Conservation (phyloP, 345 rosid genomes). For the Hibiscus syriacus region DNA sequence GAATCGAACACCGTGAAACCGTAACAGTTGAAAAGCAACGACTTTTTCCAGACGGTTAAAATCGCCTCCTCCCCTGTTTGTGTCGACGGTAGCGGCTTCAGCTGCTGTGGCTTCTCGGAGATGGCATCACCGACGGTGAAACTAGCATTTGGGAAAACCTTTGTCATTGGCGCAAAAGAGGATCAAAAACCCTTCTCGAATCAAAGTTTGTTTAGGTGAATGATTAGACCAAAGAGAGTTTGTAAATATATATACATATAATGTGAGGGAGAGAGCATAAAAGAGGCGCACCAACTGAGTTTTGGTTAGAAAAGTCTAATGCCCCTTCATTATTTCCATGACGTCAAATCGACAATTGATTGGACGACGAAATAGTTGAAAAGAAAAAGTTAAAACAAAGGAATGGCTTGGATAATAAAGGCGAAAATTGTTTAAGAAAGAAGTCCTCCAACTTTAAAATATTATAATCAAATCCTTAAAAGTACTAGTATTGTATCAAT, state of each 20-base stretch:
- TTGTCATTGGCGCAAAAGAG: constrained; percentile 40
- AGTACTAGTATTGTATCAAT: too few species aligned
- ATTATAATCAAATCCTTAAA: too few species aligned
- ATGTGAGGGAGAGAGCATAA: too few species aligned
- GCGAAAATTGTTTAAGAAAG: neutral
- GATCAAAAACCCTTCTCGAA: neutral
- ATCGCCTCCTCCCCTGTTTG: constrained; percentile 18
- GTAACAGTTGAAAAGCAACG: constrained; percentile 83
- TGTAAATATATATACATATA: neutral
- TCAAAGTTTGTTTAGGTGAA: neutral
- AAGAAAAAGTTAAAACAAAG: neutral
- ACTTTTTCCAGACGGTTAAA: constrained; percentile 89
- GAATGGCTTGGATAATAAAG: neutral
- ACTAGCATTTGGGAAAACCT: constrained; percentile 56
- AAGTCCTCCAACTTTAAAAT: too few species aligned
- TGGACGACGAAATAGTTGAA: neutral
- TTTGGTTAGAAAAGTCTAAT: neutral
- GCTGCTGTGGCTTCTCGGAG: neutral
- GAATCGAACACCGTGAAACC: constrained; percentile 83
- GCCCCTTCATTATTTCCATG: neutral
- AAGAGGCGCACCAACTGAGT: neutral
- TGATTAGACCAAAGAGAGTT: neutral
- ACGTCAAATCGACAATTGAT: neutral
- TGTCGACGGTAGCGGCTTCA: neutral
- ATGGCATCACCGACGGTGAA: neutral